Base-by-base conservation (phyloP, 2,329 filamentous ascomycete genomes). In the Colletotrichum caudatum region DNA sequence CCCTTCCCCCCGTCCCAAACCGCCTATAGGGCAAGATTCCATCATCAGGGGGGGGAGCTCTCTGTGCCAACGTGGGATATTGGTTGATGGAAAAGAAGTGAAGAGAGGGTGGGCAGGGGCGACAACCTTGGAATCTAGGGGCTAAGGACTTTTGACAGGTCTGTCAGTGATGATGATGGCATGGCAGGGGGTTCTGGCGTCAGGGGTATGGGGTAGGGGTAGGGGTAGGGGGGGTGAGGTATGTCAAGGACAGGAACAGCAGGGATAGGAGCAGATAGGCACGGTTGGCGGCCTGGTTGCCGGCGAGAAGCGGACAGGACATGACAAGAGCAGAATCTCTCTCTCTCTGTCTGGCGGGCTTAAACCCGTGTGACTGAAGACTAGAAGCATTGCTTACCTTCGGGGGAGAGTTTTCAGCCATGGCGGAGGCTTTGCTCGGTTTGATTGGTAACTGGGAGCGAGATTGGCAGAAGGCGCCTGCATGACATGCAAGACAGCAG, bases 91-190 rank as follows among this genome's bases (percentile, higher is more conserved):
- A 16, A 33, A 23, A n/a, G 23, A 46, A 46, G 35, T 51, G 64
- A n/a, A 14, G 41, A 48, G 64, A 44, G 37, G 29, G 33, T 26
- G 26, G 41, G 26, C 37, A 69, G 69, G 69, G 65, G 59, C 64
- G 57, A 71, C 12, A n/a, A 29, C 37, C 39, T 44, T 71, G 69
- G 69, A 71, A 71, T 68, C 64, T 71, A 71, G 58, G 69, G 68
- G 64, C 14, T 3, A 26, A 57, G 33, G 46, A 37, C 26, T 46
- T 53, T 59, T 60, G 58, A 23, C 41, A 53, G 48, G 37, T 51
- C 23, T 50, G 29, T 37, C 29, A 58, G 29, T 23, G 33, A 59
- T 68, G 33, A 59, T 68, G 69, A 71, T 71, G 69, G 64, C 59
- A 71, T 68, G 51, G 46, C n/a, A 63, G 59, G 69, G 69, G 58